Conservation (phyloP, 164 flowering plant genomes). For the Dillenia turbinata region DNA sequence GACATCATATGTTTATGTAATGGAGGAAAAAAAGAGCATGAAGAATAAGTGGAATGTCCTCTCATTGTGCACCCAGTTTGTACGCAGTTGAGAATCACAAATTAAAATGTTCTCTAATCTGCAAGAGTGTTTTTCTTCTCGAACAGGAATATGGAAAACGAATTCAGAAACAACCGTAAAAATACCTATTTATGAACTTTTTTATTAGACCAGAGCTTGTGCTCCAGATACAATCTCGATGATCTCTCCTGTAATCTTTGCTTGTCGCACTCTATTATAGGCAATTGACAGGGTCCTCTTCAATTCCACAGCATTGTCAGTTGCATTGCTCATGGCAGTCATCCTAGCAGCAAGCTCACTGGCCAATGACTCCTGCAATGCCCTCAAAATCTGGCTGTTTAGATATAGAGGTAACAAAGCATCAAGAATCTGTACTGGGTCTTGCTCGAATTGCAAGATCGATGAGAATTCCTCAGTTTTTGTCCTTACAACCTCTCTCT, state of each 20-base stretch:
- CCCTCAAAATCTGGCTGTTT: conserved; percentile 84
- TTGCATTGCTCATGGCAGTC: conserved; percentile 83
- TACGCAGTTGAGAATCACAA: too few relatives aligned
- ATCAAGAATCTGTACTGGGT: conserved; percentile 93
- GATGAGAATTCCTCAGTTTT: conserved; percentile 35
- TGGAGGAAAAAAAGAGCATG: too few relatives aligned
- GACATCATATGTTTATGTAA: too few relatives aligned
- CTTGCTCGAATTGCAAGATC: conserved; percentile 79
- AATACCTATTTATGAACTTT: background rate
- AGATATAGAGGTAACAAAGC: conserved; percentile 84
- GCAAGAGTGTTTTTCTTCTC: too few relatives aligned
- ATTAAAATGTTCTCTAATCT: too few relatives aligned
- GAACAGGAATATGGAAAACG: too few relatives aligned
- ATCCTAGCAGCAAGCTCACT: conserved; percentile 93
- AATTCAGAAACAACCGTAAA: too few relatives aligned
- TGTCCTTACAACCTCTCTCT: conserved; percentile 38
- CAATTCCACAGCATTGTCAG: conserved; percentile 82
- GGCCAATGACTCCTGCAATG: conserved; percentile 82
- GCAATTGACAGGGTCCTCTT: conserved; percentile 47
- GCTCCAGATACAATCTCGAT: conserved; percentile 96
- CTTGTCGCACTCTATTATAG: conserved; percentile 68
- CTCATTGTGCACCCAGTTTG: too few relatives aligned
- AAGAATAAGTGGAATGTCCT: too few relatives aligned
- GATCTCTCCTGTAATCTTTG: conserved; percentile 84
- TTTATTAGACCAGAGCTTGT: conserved; percentile 39